Evolutionary conservation across 345 rosid genomes (phyloP), one percentile per base, ranked within the genome.

Genomic region (Bruguiera sexangula): DNA sequence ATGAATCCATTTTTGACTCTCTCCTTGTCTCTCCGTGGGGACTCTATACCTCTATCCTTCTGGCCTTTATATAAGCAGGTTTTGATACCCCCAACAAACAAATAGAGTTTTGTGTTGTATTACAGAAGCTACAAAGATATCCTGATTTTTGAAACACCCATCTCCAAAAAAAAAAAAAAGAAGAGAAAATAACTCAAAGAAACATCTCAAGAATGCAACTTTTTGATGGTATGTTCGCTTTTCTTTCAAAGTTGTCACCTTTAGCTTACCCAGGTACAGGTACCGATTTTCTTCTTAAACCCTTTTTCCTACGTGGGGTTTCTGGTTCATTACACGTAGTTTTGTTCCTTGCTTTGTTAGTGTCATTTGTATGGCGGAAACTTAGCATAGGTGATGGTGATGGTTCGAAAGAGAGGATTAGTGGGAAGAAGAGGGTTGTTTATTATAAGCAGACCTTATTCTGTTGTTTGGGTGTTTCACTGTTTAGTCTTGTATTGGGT

Each of bases 381-480:
- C 67, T 46, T 34, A 15, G 21, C 7, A 27, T 13, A 20, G 24
- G 32, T 39, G 53, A 21, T 46, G 10, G 66, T 27, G 66, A 62
- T 10, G 69, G 26, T 43, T 58, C 63, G 27, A 51, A 51, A 59
- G 65, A 59, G 70, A 60, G 53, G 26, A 58, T 43, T 6, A 32
- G 32, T 13, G 68, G 61, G 70, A 62, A 68, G 36, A 62, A 36
- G 27, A 63, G 72, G 46, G 65, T 30, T 60, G 67, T 68, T 39
- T 76, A 74, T 77, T 68, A 70, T 73, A 87, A 81, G 76, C 77
- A 55, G 68, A 82, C 80, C 74, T 32, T 89, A 71, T 67, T 84
- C 58, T 84, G 81, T 76, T 84, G 87, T 62, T 63, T 82, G 21
- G 82, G 86, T 52, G 73, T 90, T 66, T 84, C 91, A 13, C 63